A percentile compares a stretch with the other conserved stretches of the same genome.
Conservation (phyloP, 1,284 basidiomycete species). For the Cutaneotrichosporon curvatum region DNA sequence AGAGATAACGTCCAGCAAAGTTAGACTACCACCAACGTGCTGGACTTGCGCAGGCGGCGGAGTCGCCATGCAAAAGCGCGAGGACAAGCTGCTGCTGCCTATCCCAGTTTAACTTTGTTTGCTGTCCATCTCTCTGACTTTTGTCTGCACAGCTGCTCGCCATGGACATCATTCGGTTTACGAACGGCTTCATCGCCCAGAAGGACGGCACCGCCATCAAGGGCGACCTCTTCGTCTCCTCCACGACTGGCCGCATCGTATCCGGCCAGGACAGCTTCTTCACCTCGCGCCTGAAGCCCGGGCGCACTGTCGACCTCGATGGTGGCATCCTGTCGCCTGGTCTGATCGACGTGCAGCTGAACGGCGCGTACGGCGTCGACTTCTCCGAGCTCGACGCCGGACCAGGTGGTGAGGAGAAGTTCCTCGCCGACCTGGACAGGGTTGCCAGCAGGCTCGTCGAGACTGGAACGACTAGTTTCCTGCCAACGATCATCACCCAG, state of each 20-base stretch:
- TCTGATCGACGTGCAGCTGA: conserved; percentile 63
- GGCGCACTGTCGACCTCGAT: conserved; percentile 42
- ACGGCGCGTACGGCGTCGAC: conserved; percentile 83
- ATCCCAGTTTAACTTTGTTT: no score
- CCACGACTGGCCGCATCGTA: conserved; percentile 27
- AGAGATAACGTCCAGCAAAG: neutral
- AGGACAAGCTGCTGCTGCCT: no score
- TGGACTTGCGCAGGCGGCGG: no score
- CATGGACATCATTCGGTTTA: conserved; percentile 62
- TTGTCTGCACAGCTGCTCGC: neutral
- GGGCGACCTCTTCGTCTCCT: conserved; percentile 34
- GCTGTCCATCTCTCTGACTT: neutral
- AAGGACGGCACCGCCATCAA: conserved; percentile 58
- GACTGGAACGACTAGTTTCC: conserved; percentile 78
- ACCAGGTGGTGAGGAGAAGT: conserved; percentile 59
- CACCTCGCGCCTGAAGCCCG: conserved; percentile 11
- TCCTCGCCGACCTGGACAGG: conserved; percentile 60
- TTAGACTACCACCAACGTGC: no score
- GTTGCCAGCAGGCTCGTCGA: conserved; percentile 71
- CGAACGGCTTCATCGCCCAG: conserved; percentile 67
- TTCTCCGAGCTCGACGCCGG: conserved; percentile 61
- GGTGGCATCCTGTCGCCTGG: conserved; percentile 70
- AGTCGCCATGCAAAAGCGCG: no score
- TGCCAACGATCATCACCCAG: conserved; percentile 57
- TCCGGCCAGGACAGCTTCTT: conserved; percentile 31